Evolutionary conservation across 2,329 filamentous ascomycete species (phyloP), one percentile per base, ranked within the genome.

Genomic region (Pestalotiopsis sp.): DNA sequence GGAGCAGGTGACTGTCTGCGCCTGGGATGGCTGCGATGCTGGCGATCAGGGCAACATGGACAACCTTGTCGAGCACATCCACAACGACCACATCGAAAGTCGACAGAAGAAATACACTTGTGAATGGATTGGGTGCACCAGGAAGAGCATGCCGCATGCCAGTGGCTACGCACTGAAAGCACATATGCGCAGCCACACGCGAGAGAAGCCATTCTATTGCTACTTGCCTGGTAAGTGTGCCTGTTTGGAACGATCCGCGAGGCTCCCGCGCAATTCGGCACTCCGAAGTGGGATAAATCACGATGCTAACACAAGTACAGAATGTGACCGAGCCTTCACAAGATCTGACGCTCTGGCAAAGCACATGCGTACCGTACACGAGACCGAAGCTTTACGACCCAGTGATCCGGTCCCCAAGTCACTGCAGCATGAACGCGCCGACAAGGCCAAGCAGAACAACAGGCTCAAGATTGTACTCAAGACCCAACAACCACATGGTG

Each of bases 121-220:
- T 82, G 95, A 98, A 82, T 99, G 96, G 96, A 90, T 89, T 69
- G 95, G 95, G 73, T 99, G 96, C 79, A 87, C 86, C 66, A 85
- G 95, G 70, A 98, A 97, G 83, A 94, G 94, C 69, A 90, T 96
- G 81, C 91, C 93, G 20, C 96, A 99, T 81, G 95, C 95, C 1
- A 97, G 94, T 76, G 96, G 94, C 2, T 99, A 99, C 82, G 96
- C 96, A 4, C 84, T 99, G 72, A 95, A 97, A 79, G 96, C 96
- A 11, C 96, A 99, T 78, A 97, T 99, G 95, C 88, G 96, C 74
- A 98, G 95, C 78, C 96, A 99, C 80, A 99, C 96, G 1, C 89
- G 96, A 77, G 96, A 99, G 85, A 99, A 99, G 83, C 96, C 96
- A 0, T 98, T 98, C 79, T 98, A 97, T 83, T 99, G 96, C 81